Evolutionary conservation across 2,329 filamentous ascomycete genomes (phyloP), one percentile per base, ranked within the genome.

Genomic region (Xylaria sp.): DNA sequence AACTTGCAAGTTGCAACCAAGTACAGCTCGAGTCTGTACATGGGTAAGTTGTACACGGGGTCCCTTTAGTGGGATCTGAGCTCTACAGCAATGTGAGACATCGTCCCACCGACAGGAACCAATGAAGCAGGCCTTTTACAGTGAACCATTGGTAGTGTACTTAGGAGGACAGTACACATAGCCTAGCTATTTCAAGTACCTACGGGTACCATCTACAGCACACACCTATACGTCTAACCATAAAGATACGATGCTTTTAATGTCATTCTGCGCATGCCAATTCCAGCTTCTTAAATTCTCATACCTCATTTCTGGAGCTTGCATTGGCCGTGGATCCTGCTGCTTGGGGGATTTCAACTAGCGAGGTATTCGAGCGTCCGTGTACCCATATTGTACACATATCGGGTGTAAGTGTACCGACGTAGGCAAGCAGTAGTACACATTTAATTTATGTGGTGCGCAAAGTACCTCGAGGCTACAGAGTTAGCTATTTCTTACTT

Each of bases 371-470:
- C 28, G 9, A 25, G 25, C 13, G 49, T 52, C 52, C 52, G 28
- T 55, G 52, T 55, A 18, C 12, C 13, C 6, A 23, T 28, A 28
- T 4, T 55, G 52, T 55, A 36, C 33, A 36, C 33, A 36, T 36
- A 10, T 36, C 10, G 33, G 7, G 10, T 10, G 46, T 48, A 48
- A 18, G 25, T 54, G 28, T n/a, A 18, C 18, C 5, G 12, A 23
- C 13, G 18, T 6, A 15, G 25, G 28, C 3, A 28, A 28, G 28
- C n/a, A 33, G 28, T 33, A 33, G 18, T 48, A 48, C n/a, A 8
- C 28, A 54, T 28, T 28, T 33, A 54, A 54, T 55, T 55, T 55
- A 33, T 55, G 52, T 31, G 54, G 62, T 59, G 62, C 46, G 48
- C 23, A 43, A 36, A 51, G 51, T 39, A 36, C 36, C 15, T 41